These are phyloP conservation scores for Diaporthe citri DNA, from an alignment of 2,329 filamentous ascomycete species.

Conservation along the genomic window DNA sequence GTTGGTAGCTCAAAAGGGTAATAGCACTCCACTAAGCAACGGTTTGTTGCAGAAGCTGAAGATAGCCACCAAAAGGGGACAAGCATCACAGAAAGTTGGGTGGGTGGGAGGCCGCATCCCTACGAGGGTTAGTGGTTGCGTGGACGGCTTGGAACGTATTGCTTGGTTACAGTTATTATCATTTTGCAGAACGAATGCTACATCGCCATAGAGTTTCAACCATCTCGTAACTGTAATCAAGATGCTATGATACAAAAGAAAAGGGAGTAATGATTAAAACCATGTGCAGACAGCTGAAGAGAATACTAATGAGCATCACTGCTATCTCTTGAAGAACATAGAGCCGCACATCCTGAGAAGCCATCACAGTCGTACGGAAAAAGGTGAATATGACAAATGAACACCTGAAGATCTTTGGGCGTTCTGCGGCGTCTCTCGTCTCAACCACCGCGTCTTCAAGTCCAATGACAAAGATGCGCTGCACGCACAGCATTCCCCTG, in stretches of 20 bases:
- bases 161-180: no score
- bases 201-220: no score
- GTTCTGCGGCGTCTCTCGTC: neutral
- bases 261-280: no score
- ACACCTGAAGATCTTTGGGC: no score
- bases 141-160: no score
- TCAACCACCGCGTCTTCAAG: conserved; percentile 1
- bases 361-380: neutral
- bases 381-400: no score
- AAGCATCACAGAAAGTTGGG: neutral
- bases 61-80: neutral
- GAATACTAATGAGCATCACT: neutral
- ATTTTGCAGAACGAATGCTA: neutral
- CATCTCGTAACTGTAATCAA: no score
- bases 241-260: no score
- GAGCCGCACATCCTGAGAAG: neutral
- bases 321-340: neutral
- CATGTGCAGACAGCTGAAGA: no score
- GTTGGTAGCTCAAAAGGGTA: conserved; percentile 19
- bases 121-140: no score
- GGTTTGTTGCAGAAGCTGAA: conserved; percentile 4
- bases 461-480: neutral
- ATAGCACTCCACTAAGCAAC: neutral
- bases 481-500: neutral
- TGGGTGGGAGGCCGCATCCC: neutral